These are phyloP conservation scores for Erigeron philadelphicus DNA, from an alignment of 140 eudicot species.

Conservation along the genomic window DNA sequence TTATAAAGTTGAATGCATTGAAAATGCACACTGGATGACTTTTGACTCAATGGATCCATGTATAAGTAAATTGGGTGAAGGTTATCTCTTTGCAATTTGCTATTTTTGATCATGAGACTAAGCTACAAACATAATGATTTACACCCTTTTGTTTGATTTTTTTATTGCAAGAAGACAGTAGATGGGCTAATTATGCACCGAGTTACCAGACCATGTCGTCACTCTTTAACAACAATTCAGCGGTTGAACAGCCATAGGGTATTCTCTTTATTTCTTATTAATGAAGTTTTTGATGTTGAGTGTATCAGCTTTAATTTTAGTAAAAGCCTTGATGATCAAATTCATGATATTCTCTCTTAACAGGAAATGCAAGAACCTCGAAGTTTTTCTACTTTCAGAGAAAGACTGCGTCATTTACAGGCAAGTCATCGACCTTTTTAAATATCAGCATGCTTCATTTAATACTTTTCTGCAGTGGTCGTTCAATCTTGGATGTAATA, in stretches of 20 bases:
- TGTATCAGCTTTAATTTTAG: constrained; percentile 18
- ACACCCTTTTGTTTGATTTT: constrained; percentile 21
- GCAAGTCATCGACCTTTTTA: constrained; percentile 32
- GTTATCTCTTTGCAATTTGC: background rate
- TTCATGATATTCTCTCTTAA: constrained; percentile 14
- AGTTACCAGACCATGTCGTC: constrained; percentile 63
- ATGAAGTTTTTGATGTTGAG: background rate
- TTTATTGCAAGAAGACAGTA: constrained; percentile 41
- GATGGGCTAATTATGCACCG: constrained; percentile 68
- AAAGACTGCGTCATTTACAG: constrained; percentile 85
- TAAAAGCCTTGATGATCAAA: constrained; percentile 1
- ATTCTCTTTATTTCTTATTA: constrained; percentile 17
- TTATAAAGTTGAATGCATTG: background rate
- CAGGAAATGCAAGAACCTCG: constrained; percentile 75
- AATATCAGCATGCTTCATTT: background rate
- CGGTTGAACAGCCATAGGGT: constrained; percentile 61
- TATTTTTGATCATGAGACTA: background rate
- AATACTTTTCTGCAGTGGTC: background rate
- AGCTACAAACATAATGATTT: constrained; percentile 14
- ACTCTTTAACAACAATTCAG: constrained; percentile 50
- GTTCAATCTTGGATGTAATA: constrained; percentile 2
- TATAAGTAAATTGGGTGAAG: too few relatives aligned
- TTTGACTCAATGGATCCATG: too few relatives aligned
- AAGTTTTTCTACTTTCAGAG: constrained; percentile 75
- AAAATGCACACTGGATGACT: background rate